Evolutionary conservation across 139 green algal species (phyloP).

Genomic region (Closterium sp.): DNA sequence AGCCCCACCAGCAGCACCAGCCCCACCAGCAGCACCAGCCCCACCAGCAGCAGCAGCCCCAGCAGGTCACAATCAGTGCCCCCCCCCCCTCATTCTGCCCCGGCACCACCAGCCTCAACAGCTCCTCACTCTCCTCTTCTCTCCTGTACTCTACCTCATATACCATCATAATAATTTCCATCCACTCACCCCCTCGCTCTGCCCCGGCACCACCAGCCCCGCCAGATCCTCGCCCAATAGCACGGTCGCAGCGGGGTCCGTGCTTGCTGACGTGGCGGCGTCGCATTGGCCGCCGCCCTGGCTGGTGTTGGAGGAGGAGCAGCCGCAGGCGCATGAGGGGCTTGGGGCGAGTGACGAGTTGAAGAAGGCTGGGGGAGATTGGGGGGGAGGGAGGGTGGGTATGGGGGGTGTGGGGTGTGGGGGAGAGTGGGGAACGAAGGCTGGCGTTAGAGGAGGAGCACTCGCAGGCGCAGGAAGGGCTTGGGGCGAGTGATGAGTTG

Average conservation of each 20-base stretch:
- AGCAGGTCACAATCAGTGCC: too few relatives aligned
- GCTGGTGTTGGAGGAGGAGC: not conserved
- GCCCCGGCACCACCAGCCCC: conserved; percentile 1
- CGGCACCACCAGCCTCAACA: not conserved
- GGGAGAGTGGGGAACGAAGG: too few relatives aligned
- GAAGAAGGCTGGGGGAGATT: conserved; percentile 8
- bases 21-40: too few relatives aligned
- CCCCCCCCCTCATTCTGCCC: not conserved
- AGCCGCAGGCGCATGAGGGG: conserved; percentile 20
- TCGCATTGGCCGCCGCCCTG: conserved; percentile 9
- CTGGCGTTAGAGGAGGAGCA: not conserved
- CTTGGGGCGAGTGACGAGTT: conserved; percentile 26
- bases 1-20: too few relatives aligned
- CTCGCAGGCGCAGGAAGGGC: conserved; percentile 16
- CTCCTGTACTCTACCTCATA: too few relatives aligned
- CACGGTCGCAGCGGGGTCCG: conserved; percentile 20
- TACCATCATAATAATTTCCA: not conserved
- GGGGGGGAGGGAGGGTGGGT: not conserved
- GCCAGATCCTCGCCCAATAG: conserved; percentile 21
- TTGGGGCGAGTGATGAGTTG: conserved; percentile 25
- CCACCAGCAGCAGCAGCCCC: too few relatives aligned
- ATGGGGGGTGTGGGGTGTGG: too few relatives aligned
- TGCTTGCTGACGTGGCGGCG: not conserved
- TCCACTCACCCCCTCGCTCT: conserved; percentile 15
- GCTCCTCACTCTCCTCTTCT: too few relatives aligned